Conservation (phyloP, 192 early-diverging fungal genomes). For the Coemansia sp. region DNA sequence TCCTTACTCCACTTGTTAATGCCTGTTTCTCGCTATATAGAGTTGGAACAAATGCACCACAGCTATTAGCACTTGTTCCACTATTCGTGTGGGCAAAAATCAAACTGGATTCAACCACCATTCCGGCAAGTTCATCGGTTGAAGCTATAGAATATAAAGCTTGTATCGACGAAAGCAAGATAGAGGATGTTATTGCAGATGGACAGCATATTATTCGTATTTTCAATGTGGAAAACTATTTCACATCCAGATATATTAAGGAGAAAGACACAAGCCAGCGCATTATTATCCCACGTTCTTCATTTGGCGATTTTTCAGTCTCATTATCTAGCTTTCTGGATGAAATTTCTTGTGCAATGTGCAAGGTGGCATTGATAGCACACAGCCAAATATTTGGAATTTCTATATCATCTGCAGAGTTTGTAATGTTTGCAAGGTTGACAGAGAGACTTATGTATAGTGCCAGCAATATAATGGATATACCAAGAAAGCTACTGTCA, state of each 20-base stretch:
- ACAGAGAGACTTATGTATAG: background rate
- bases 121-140: background rate
- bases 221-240: too few species aligned
- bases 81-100: slow-evolving; percentile 5
- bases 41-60: too few species aligned
- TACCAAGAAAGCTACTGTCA: background rate
- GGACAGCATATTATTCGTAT: too few species aligned
- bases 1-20: background rate
- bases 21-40: too few species aligned
- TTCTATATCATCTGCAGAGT: background rate
- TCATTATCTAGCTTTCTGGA: too few species aligned
- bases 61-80: slow-evolving; percentile 16
- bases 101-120: background rate
- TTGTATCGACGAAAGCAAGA: too few species aligned
- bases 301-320: background rate
- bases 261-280: too few species aligned
- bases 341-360: too few species aligned
- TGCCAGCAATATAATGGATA: background rate
- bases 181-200: too few species aligned
- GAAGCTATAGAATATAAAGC: background rate
- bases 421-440: background rate
- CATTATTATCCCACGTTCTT: too few species aligned
- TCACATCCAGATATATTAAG: too few species aligned
- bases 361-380: background rate
- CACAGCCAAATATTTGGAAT: too few species aligned